A percentile compares a stretch with the other conserved stretches of the same genome.
phyloP scores from a whole-genome alignment of 257 asterid genomes.

The Catharanthus roseus region DNA sequence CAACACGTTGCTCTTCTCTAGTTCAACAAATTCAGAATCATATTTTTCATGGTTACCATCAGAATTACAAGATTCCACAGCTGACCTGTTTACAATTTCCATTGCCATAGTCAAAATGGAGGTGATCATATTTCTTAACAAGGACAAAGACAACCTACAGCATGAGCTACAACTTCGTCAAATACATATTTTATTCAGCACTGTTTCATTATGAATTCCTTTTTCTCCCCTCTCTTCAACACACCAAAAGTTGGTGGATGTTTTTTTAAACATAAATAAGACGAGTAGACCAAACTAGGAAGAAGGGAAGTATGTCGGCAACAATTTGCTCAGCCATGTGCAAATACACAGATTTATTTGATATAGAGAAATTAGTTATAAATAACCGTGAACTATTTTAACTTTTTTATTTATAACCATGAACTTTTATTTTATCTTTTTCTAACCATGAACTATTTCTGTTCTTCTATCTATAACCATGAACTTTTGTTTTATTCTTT shows the following conservation, averaged over 20 bases:
- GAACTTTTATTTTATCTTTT: too few relatives aligned
- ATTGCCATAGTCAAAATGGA: background rate
- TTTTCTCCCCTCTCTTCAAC: background rate
- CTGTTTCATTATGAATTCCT: too few relatives aligned
- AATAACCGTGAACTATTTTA: too few relatives aligned
- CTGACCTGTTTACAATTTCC: constrained; percentile 40
- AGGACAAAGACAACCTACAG: constrained; percentile 1
- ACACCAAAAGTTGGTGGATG: background rate
- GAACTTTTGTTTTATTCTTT: too few relatives aligned
- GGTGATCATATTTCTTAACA: background rate
- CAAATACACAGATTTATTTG: background rate
- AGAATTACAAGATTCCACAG: constrained; percentile 28
- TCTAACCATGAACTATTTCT: too few relatives aligned
- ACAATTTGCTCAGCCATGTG: background rate
- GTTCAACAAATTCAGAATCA: constrained; percentile 61
- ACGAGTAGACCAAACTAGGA: background rate
- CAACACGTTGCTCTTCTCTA: constrained; percentile 91
- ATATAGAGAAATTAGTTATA: too few relatives aligned
- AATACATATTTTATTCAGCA: background rate
- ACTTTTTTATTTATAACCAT: too few relatives aligned
- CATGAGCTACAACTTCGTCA: background rate
- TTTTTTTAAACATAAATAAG: background rate
- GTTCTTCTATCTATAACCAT: too few relatives aligned
- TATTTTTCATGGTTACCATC: constrained; percentile 33
- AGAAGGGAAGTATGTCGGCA: background rate